Conservation (phyloP, 441 rosid species). For the Hypseocharis bilobata region DNA sequence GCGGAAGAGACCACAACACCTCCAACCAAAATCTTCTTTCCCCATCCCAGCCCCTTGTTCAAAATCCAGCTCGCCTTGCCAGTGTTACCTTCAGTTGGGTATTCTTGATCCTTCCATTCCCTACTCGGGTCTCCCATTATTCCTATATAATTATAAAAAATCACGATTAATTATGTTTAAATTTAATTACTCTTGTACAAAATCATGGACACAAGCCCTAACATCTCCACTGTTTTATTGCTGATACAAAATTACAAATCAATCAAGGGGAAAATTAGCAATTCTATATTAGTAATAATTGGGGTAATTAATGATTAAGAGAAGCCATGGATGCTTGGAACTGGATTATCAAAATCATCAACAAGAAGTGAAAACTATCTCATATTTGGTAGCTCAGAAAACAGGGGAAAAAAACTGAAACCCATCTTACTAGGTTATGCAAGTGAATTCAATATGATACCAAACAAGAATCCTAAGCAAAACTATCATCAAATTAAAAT, state of each 20-base stretch:
- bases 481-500: neutral
- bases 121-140: slow-evolving; percentile 18
- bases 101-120: slow-evolving; percentile 31
- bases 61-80: slow-evolving; percentile 38
- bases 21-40: slow-evolving; percentile 52
- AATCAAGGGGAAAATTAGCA: too few relatives aligned
- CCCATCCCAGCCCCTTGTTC: slow-evolving; percentile 42
- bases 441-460: too few relatives aligned
- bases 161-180: neutral
- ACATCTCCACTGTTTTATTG: too few relatives aligned
- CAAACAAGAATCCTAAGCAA: neutral
- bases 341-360: neutral
- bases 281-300: too few relatives aligned
- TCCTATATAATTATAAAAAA: neutral
- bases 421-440: neutral
- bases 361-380: neutral
- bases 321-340: too few relatives aligned
- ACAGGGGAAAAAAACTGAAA: neutral
- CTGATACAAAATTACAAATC: too few relatives aligned
- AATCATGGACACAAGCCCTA: neutral
- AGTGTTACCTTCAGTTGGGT: slow-evolving; percentile 20
- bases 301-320: too few relatives aligned
- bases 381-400: neutral
- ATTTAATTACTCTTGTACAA: neutral
- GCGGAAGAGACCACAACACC: slow-evolving; percentile 55